Percentiles rank a stretch among this genome's conserved stretches.
phyloP scores from a whole-genome alignment of 495 filamentous ascomycete genomes.

The Monascus purpureus region DNA sequence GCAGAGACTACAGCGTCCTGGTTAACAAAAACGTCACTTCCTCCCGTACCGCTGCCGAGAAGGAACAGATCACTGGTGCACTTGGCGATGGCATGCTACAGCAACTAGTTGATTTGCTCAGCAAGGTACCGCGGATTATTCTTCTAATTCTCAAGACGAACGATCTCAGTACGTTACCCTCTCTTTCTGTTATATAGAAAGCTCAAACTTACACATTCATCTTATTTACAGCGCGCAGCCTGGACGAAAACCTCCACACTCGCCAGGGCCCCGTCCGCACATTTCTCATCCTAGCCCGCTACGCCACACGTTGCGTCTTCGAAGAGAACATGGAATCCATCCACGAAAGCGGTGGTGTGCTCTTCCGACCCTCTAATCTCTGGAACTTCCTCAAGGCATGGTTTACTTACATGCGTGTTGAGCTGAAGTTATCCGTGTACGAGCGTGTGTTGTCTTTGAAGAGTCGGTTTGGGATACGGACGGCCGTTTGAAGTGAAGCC shows the following conservation, averaged over 20 bases:
- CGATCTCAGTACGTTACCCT: constrained; percentile 55
- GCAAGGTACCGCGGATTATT: constrained; percentile 80
- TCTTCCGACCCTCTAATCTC: constrained; percentile 38
- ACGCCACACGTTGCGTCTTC: constrained; percentile 80
- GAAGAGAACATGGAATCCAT: constrained; percentile 72
- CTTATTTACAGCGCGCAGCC: constrained; percentile 37
- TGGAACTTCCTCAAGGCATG: constrained; percentile 41
- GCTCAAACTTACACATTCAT: background rate
- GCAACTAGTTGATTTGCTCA: constrained; percentile 76
- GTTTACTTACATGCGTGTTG: constrained; percentile 44
- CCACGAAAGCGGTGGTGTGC: constrained; percentile 36
- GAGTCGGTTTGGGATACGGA: constrained; percentile 20
- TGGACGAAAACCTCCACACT: constrained; percentile 91
- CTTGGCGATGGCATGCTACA: constrained; percentile 79
- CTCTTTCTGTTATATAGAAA: background rate
- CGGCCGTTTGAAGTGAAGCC: too few relatives aligned
- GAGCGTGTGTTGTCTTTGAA: constrained; percentile 37
- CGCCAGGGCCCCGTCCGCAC: constrained; percentile 73
- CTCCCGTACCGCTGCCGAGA: constrained; percentile 54
- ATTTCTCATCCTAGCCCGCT: constrained; percentile 87
- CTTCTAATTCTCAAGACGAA: constrained; percentile 97
- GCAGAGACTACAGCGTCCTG: constrained; percentile 72
- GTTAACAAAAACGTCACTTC: constrained; percentile 44
- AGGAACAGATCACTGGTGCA: constrained; percentile 64
- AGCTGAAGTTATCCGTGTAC: constrained; percentile 48